Conservation (phyloP, 257 asterid genomes). For the Cruciata laevipes region DNA sequence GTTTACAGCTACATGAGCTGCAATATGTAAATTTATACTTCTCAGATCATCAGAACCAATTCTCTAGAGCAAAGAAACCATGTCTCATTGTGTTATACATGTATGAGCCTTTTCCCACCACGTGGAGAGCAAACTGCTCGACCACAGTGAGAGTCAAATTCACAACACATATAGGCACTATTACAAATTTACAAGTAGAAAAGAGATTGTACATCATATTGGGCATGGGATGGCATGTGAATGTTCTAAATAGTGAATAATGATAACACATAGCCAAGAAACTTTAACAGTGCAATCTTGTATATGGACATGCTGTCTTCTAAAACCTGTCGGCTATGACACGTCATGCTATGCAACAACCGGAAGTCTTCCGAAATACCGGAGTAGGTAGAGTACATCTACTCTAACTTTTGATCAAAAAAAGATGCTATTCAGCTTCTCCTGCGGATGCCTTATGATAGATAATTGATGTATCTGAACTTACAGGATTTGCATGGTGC, state of each 20-base stretch:
- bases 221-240: slow-evolving; percentile 5
- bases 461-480: slow-evolving; percentile 45
- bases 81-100: no score
- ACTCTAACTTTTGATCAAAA: slow-evolving; percentile 8
- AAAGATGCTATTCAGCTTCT: slow-evolving; percentile 33
- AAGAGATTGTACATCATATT: background rate
- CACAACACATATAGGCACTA: background rate
- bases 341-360: background rate
- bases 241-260: background rate
- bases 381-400: background rate
- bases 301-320: background rate
- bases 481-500: slow-evolving; percentile 70
- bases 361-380: slow-evolving; percentile 2
- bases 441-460: slow-evolving; percentile 57
- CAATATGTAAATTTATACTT: background rate
- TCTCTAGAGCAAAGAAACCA: background rate
- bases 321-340: background rate
- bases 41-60: background rate
- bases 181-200: background rate
- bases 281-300: background rate
- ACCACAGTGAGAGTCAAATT: background rate
- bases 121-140: background rate
- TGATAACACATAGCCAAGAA: background rate
- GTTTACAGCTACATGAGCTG: slow-evolving; percentile 1
- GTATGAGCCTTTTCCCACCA: background rate